Percentiles rank a stretch among this genome's conserved stretches.
Conservation (phyloP, 2,329 filamentous ascomycete species). For the Epichloe sibirici region DNA sequence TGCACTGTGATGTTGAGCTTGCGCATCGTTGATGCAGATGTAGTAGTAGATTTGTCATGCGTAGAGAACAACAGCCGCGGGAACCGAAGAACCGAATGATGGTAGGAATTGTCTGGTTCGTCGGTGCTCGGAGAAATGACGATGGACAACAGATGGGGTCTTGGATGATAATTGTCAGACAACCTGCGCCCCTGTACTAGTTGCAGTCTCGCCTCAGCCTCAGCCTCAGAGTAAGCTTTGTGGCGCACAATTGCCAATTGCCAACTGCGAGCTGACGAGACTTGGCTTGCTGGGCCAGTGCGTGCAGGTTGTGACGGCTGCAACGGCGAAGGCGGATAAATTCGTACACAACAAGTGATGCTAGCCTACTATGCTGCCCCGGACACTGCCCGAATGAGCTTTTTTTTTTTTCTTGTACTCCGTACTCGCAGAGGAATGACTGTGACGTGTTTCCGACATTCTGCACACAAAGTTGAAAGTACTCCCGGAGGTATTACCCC, state of each 20-base stretch:
- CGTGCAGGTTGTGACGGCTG: too few relatives aligned
- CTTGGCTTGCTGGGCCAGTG: too few relatives aligned
- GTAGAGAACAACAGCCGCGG: not conserved
- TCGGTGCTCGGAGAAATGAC: not conserved
- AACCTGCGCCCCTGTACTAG: too few relatives aligned
- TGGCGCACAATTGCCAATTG: not conserved
- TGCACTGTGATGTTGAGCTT: constrained; percentile 5
- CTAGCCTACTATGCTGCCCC: not conserved
- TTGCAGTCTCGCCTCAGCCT: too few relatives aligned
- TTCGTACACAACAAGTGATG: too few relatives aligned
- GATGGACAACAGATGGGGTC: not conserved
- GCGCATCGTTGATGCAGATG: constrained; percentile 2
- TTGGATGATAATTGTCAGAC: too few relatives aligned
- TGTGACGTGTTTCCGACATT: not conserved
- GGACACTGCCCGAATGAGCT: not conserved
- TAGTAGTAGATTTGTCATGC: not conserved
- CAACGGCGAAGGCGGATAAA: too few relatives aligned
- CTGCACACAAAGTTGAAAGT: not conserved
- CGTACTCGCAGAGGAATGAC: not conserved
- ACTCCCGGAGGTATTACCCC: not conserved
- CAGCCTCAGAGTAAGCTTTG: not conserved
- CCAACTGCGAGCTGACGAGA: too few relatives aligned
- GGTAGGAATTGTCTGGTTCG: not conserved
- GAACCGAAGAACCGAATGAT: not conserved
- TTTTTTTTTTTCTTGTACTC: too few relatives aligned